Base-by-base conservation (phyloP, 805 yeast species). In the Martiniozyma abietophila region DNA sequence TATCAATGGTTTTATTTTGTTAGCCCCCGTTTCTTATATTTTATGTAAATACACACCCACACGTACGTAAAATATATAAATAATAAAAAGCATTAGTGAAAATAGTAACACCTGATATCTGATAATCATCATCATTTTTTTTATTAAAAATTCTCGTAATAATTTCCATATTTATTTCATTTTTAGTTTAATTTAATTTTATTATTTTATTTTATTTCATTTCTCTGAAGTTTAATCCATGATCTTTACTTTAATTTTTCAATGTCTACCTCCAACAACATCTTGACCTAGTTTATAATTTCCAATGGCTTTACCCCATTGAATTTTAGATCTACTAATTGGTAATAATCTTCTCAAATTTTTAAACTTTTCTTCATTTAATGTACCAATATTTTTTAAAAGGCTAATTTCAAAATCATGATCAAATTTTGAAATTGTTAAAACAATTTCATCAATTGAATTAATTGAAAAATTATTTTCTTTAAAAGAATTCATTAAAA, bases 241-340 rank as follows among this genome's bases (percentile, higher is more conserved):
- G 12, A 11, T n/a, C n/a, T n/a, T n/a, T n/a, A n/a, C n/a, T n/a
- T n/a, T n/a, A n/a, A n/a, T 12, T 14, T n/a, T 10, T 29, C 28
- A 48, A 30, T 54, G 50, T 50, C 60, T 49, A 33, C 65, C 67
- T 34, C 66, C 64, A 12, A 67, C 78, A 22, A 78, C 86, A 51
- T 81, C 88, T 44, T 76, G 76, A 12, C 97, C 97, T 28, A 89
- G 64, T 50, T 84, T 74, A 60, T 88, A 88, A 53, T 78, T 82
- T 12, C 94, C 94, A 47, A 85, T 83, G 8, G 96, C 84, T 51
- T 74, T 82, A 20, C 95, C 96, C 98, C 98, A 89, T 54, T 84
- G 83, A 49, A 89, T 80, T 54, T 81, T 86, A 12, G 95, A 72
- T 53, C 96, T 71, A 15, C 95, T 89, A 15, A 89, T 78, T 6